Conservation (phyloP, 176 grass and related monocot genomes). For the Eragrostis curvula region DNA sequence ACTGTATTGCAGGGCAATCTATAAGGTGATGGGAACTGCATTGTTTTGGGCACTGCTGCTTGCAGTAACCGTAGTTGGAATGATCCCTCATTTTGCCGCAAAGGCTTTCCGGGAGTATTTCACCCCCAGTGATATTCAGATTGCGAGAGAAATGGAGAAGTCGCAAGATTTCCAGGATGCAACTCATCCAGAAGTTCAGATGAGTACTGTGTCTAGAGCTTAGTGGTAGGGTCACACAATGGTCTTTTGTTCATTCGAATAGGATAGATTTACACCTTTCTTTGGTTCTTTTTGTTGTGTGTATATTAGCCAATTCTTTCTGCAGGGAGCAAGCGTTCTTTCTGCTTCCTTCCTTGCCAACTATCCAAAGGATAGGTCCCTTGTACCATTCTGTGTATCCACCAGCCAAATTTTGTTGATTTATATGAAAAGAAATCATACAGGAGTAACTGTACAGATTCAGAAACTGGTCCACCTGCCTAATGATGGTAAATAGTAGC, state of each 20-base stretch:
- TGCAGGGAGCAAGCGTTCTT: slow-evolving; percentile 59
- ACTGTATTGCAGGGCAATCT: slow-evolving; percentile 84
- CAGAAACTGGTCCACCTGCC: slow-evolving; percentile 16
- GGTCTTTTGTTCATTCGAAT: slow-evolving; percentile 55
- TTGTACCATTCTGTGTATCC: slow-evolving; percentile 66
- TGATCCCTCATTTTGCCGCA: slow-evolving; percentile 81
- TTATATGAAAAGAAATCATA: slow-evolving; percentile 58
- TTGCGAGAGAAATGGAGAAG: slow-evolving; percentile 91
- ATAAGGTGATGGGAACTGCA: slow-evolving; percentile 67
- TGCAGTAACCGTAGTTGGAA: slow-evolving; percentile 63
- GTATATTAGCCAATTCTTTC: slow-evolving; percentile 89
- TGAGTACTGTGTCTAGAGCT: slow-evolving; percentile 63
- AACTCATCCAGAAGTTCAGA: slow-evolving; percentile 64
- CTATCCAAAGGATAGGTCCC: slow-evolving; percentile 84
- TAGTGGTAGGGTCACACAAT: slow-evolving; percentile 44
- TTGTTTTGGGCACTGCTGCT: slow-evolving; percentile 86
- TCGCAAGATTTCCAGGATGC: slow-evolving; percentile 43
- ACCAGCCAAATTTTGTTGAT: slow-evolving; percentile 62
- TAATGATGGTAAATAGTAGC: background rate
- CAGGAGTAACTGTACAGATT: slow-evolving; percentile 48
- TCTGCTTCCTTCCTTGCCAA: slow-evolving; percentile 46
- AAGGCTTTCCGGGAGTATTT: slow-evolving; percentile 80
- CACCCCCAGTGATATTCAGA: slow-evolving; percentile 81
- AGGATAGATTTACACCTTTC: slow-evolving; percentile 47
- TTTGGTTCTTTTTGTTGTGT: slow-evolving; percentile 63